Evolutionary conservation across 2,329 filamentous ascomycete genomes (phyloP), one percentile per base, ranked within the genome.

Genomic region (Pseudogymnoascus pannorum): DNA sequence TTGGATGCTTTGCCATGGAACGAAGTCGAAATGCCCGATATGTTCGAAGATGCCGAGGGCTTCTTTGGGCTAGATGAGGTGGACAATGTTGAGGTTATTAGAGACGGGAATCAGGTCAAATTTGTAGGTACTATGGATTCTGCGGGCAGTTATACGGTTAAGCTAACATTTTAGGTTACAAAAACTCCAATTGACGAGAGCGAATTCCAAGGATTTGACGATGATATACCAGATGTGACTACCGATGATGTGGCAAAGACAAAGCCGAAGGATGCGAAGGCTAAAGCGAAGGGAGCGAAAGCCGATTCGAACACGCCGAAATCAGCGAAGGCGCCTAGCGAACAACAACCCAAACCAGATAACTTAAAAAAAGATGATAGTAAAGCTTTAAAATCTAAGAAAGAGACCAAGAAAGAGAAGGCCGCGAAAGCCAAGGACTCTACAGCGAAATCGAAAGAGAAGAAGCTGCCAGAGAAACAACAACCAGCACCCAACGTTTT

Each of bases 1-100:
- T 73, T 78, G 29, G 74, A 79, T 64, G 74, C 79, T 1, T 74
- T 87, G 44, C 72, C 75, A 72, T 87, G 85, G 85, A 78, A 81
- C 67, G 73, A 78, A 38, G 78, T 81, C 9, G 78, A 84, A 18
- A 84, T 94, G 3, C 90, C 91, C 5, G 89, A 92, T 70, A 86
- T 88, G 71, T 79, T 92, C 68, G 86, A 93, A 51, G 91, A 97
- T 75, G 90, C 90, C n/a, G 92, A 95, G 66, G 94, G 94, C 0
- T 97, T 99, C 73, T 95, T 87, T 68, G 92, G 90, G 0, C 77
- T 99, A 1, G 92, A 99, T 70, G 92, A 97, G 69, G 87, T 97
- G 54, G 90, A 96, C 14, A 91, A 90, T 59, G 90, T 99, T 1
- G 89, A 96, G 29, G 81, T 99, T n/a, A 78, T 96, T 42, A 84